These are phyloP conservation scores for Fraxinus anomala DNA, from an alignment of 257 asterid genomes.

Conservation along the genomic window DNA sequence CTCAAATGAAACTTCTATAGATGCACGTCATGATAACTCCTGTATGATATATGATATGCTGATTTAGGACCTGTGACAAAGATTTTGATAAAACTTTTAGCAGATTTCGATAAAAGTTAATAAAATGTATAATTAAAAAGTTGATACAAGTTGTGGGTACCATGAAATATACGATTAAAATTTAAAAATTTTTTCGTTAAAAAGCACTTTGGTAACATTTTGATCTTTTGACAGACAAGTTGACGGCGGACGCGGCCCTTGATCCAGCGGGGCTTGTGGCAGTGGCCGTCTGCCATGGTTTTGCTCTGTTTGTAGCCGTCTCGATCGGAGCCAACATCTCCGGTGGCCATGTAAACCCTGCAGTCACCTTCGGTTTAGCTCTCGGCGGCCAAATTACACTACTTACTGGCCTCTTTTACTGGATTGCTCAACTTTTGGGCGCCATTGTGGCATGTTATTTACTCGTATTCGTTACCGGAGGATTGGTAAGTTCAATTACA, in stretches of 20 bases:
- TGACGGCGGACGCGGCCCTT: constrained; percentile 65
- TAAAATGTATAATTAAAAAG: too few species aligned
- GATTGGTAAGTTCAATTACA: constrained; percentile 52
- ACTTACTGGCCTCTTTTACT: constrained; percentile 75
- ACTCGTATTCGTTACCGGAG: constrained; percentile 81
- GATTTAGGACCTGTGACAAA: too few species aligned
- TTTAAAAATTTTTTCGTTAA: too few species aligned
- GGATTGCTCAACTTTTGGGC: constrained; percentile 85
- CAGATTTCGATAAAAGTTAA: too few species aligned
- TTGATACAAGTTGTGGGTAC: too few species aligned
- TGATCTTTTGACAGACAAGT: constrained; percentile 47
- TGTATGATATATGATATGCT: too few species aligned
- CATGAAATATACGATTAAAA: too few species aligned
- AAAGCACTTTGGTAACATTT: too few species aligned
- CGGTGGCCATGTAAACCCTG: constrained; percentile 90
- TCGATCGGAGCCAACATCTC: constrained; percentile 84
- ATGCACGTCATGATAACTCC: too few species aligned
- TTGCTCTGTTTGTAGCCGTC: constrained; percentile 83
- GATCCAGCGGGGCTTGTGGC: constrained; percentile 84
- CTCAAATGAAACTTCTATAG: too few species aligned
- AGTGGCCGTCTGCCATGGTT: constrained; percentile 68
- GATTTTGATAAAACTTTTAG: too few species aligned
- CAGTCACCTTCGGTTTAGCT: constrained; percentile 85
- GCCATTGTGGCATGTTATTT: constrained; percentile 59
- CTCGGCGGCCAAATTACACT: constrained; percentile 87